Evolutionary conservation across 2,329 filamentous ascomycete genomes (phyloP).

Genomic region (Neonectria punicea): DNA sequence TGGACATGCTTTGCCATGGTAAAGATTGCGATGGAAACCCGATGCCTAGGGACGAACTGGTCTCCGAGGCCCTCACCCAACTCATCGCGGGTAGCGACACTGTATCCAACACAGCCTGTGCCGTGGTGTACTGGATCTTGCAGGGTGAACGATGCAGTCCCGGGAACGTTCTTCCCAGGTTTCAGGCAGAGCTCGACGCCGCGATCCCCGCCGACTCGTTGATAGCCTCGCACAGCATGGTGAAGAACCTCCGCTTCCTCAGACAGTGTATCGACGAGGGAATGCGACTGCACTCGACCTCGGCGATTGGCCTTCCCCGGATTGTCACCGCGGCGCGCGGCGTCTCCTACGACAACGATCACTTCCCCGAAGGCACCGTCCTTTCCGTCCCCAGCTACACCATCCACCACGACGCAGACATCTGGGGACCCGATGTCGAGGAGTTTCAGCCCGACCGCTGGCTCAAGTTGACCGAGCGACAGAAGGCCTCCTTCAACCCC

Average conservation of each 20-base stretch:
- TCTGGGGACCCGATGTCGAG: constrained; percentile 24
- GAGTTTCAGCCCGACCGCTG: constrained; percentile 27
- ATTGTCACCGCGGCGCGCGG: constrained; percentile 22
- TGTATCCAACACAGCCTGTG: constrained; percentile 26
- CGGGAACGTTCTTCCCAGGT: constrained; percentile 12
- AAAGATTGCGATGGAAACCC: constrained; percentile 21
- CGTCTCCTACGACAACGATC: constrained; percentile 17
- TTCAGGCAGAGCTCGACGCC: constrained; percentile 24
- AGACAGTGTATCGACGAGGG: constrained; percentile 26
- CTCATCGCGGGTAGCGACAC: constrained; percentile 32
- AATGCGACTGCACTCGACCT: constrained; percentile 27
- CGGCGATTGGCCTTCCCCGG: constrained; percentile 25
- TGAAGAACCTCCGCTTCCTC: constrained; percentile 24
- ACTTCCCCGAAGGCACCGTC: constrained; percentile 27
- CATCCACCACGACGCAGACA: constrained; percentile 25
- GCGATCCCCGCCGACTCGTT: constrained; percentile 12
- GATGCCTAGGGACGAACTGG: constrained; percentile 23
- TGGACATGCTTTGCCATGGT: constrained; percentile 21
- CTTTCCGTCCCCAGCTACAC: constrained; percentile 26
- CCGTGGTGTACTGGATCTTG: constrained; percentile 28
- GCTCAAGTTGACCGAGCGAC: constrained; percentile 14
- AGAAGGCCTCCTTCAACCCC: constrained; percentile 28
- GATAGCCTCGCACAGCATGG: constrained; percentile 18
- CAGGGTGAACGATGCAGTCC: constrained; percentile 22
- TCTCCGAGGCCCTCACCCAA: constrained; percentile 27